phyloP scores from a whole-genome alignment of 2,329 filamentous ascomycete species.

The Parafenestella ontariensis region DNA sequence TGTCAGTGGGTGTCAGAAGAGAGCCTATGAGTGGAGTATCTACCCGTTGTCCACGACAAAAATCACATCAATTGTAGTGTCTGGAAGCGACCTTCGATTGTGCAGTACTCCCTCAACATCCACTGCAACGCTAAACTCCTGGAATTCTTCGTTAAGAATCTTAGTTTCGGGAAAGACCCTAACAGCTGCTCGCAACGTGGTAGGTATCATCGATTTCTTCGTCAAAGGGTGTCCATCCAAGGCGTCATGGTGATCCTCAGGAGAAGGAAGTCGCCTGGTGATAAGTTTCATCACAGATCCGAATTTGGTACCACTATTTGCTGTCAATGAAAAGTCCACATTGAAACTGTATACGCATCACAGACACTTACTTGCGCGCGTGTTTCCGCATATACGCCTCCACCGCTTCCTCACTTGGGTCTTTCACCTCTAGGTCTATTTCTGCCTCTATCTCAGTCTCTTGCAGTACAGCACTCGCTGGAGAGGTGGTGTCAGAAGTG shows the following conservation, averaged over 20 bases:
- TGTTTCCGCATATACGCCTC: constrained; percentile 19
- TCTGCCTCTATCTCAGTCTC: constrained; percentile 2
- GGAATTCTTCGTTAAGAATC: constrained; percentile 22
- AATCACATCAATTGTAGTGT: constrained; percentile 40
- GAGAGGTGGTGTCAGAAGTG: constrained; percentile 3
- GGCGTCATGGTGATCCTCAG: constrained; percentile 15
- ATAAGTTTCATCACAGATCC: constrained; percentile 19
- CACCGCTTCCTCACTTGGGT: constrained; percentile 16
- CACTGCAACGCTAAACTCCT: constrained; percentile 40
- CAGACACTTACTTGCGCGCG: constrained; percentile 22
- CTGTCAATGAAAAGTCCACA: constrained; percentile 1
- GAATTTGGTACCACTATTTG: constrained; percentile 19
- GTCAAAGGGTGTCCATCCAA: not conserved
- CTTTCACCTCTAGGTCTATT: not conserved
- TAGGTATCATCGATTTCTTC: constrained; percentile 10
- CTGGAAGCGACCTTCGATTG: constrained; percentile 21
- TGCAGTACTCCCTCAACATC: constrained; percentile 40
- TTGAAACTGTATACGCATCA: not conserved
- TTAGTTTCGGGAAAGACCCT: constrained; percentile 30
- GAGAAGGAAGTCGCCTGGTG: constrained; percentile 25
- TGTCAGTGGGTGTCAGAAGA: constrained; percentile 2
- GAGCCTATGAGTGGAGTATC: not conserved
- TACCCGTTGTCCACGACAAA: constrained; percentile 50
- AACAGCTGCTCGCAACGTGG: constrained; percentile 29
- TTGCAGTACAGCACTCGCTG: not conserved